Percentiles rank a stretch among this genome's conserved stretches.
Conservation (phyloP, 768 basidiomycete genomes). For the Auricularia sp. region DNA sequence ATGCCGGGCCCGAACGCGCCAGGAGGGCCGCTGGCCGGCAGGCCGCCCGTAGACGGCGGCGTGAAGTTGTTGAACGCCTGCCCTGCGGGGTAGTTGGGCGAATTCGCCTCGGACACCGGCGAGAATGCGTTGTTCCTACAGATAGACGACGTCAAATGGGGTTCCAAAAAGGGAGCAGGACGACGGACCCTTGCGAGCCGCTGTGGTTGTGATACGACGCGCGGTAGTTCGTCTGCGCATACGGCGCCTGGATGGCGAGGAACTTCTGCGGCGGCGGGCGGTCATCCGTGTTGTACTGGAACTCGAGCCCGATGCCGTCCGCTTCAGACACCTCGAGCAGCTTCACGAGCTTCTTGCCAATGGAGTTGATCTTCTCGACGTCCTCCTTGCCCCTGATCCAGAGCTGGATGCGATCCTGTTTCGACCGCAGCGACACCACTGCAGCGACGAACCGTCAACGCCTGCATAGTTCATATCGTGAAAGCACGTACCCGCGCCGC, state of each 20-base stretch:
- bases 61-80: background rate
- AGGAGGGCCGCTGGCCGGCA: background rate
- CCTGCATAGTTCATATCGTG: background rate
- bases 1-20: background rate
- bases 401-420: constrained; percentile 83
- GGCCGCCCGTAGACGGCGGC: background rate
- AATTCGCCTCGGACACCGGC: background rate
- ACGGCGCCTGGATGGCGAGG: constrained; percentile 56
- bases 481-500: constrained; percentile 33
- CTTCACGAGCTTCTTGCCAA: constrained; percentile 76
- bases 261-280: constrained; percentile 75
- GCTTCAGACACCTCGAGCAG: constrained; percentile 75
- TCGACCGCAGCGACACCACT: constrained; percentile 78
- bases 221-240: constrained; percentile 45
- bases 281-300: constrained; percentile 86
- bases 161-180: too few species aligned
- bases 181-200: background rate
- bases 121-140: background rate
- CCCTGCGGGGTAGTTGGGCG: background rate
- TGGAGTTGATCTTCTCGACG: constrained; percentile 71
- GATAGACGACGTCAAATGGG: too few species aligned
- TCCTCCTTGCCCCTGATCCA: constrained; percentile 86
- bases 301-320: constrained; percentile 79
- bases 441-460: constrained; percentile 52
- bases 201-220: background rate